Evolutionary conservation across 805 yeast species (phyloP).

Genomic region (Saccharomycopsis fermentans): DNA sequence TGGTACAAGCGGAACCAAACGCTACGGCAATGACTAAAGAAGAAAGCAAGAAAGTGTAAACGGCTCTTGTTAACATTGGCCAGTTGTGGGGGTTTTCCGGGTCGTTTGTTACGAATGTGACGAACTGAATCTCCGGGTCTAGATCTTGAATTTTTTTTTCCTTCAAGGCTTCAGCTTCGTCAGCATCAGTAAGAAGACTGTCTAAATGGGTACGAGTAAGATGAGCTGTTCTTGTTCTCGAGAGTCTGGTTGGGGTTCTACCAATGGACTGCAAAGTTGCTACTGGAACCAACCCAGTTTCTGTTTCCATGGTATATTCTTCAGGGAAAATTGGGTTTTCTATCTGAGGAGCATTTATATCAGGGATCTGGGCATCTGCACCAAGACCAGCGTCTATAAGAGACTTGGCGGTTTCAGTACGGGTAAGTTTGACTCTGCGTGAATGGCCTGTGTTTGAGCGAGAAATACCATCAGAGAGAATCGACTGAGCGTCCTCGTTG

Average conservation of each 20-base stretch:
- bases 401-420: constrained; percentile 69
- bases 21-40: constrained; percentile 80
- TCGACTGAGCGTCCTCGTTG: constrained; percentile 38
- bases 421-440: constrained; percentile 29
- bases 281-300: constrained; percentile 80
- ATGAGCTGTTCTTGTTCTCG: constrained; percentile 30
- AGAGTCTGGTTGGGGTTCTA: constrained; percentile 32
- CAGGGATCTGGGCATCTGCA: constrained; percentile 43
- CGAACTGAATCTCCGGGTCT: constrained; percentile 57
- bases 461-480: constrained; percentile 26
- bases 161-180: constrained; percentile 21
- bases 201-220: constrained; percentile 22
- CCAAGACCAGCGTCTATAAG: constrained; percentile 53
- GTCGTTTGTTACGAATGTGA: constrained; percentile 68
- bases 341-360: constrained; percentile 46
- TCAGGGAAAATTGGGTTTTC: constrained; percentile 79
- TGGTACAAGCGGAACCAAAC: constrained; percentile 83
- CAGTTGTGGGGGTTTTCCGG: constrained; percentile 90
- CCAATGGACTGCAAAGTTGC: constrained; percentile 61
- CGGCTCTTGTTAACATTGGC: constrained; percentile 47
- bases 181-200: constrained; percentile 20
- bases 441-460: constrained; percentile 19
- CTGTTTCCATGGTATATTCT: constrained; percentile 81
- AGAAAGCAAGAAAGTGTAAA: constrained; percentile 59
- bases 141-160: constrained; percentile 18